Evolutionary conservation across 257 asterid genomes (phyloP).

Genomic region (Nicotiana otophora): DNA sequence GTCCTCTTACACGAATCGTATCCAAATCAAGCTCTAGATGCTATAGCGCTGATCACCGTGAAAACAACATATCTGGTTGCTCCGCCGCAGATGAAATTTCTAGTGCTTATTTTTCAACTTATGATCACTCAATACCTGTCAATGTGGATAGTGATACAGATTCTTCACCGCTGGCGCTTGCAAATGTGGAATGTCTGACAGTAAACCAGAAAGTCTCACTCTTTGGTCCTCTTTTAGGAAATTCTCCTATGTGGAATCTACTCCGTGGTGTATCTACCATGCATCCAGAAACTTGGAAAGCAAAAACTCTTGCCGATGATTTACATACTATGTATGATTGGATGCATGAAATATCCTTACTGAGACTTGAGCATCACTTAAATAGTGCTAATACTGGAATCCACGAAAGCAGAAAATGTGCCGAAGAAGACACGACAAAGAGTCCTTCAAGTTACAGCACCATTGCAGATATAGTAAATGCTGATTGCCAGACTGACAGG

Average conservation of each 20-base stretch:
- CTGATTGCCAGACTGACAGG: slow-evolving; percentile 22
- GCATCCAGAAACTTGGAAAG: slow-evolving; percentile 17
- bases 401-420: slow-evolving; percentile 17
- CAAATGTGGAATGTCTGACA: slow-evolving; percentile 29
- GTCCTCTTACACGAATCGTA: slow-evolving; percentile 52
- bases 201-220: slow-evolving; percentile 23
- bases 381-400: slow-evolving; percentile 20
- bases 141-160: slow-evolving; percentile 21
- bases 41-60: slow-evolving; percentile 23
- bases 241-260: slow-evolving; percentile 30
- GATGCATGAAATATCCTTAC: slow-evolving; percentile 40
- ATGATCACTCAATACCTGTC: slow-evolving; percentile 24
- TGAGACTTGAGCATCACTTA: slow-evolving; percentile 24
- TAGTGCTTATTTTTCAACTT: slow-evolving; percentile 22
- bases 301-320: slow-evolving; percentile 18
- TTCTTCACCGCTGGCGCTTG: slow-evolving; percentile 20
- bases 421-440: neutral
- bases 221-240: slow-evolving; percentile 26
- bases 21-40: slow-evolving; percentile 30
- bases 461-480: slow-evolving; percentile 22
- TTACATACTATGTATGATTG: slow-evolving; percentile 37
- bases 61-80: slow-evolving; percentile 26
- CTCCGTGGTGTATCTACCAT: slow-evolving; percentile 26
- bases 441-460: slow-evolving; percentile 17
- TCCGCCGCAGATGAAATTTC: slow-evolving; percentile 22